These are phyloP conservation scores for Colletotrichum coccodes DNA, from an alignment of 2,329 filamentous ascomycete genomes.

Conservation along the genomic window DNA sequence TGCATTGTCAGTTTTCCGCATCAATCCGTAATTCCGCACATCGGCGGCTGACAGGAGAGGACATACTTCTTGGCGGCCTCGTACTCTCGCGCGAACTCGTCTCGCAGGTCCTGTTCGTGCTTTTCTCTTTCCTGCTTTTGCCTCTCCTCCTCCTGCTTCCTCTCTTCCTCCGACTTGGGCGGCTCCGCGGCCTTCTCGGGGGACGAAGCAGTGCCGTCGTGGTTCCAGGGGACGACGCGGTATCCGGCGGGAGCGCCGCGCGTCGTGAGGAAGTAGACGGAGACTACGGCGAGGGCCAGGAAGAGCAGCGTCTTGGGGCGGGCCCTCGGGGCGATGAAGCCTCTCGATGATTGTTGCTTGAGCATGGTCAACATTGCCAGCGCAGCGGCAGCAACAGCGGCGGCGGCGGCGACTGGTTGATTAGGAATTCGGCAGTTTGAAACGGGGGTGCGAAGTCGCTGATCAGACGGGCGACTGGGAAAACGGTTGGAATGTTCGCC, in stretches of 20 bases:
- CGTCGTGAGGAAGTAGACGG: slow-evolving; percentile 56
- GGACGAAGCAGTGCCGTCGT: slow-evolving; percentile 11
- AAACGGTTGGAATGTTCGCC: slow-evolving; percentile 2
- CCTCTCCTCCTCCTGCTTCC: slow-evolving; percentile 28
- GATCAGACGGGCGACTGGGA: slow-evolving; percentile 6
- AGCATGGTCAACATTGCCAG: slow-evolving; percentile 39
- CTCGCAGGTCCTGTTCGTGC: slow-evolving; percentile 42
- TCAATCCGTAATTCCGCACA: slow-evolving; percentile 26
- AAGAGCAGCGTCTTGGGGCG: slow-evolving; percentile 55
- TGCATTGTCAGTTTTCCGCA: slow-evolving; percentile 10
- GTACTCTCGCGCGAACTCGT: slow-evolving; percentile 45
- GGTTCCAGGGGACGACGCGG: slow-evolving; percentile 46
- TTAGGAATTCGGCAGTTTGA: not conserved
- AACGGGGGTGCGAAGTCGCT: not conserved
- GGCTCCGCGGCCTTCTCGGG: slow-evolving; percentile 16
- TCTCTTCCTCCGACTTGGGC: slow-evolving; percentile 31
- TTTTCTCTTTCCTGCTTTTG: slow-evolving; percentile 35
- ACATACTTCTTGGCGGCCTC: slow-evolving; percentile 53
- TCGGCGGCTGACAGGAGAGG: not conserved
- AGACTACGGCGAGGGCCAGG: slow-evolving; percentile 49
- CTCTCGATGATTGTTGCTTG: slow-evolving; percentile 32
- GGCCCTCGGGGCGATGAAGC: slow-evolving; percentile 43
- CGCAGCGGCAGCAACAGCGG: slow-evolving; percentile 1
- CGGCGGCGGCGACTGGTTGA: not conserved
- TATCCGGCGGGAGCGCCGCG: slow-evolving; percentile 45